phyloP scores from a whole-genome alignment of 2,329 filamentous ascomycete species.

The Hymenoscyphus fraxineus region DNA sequence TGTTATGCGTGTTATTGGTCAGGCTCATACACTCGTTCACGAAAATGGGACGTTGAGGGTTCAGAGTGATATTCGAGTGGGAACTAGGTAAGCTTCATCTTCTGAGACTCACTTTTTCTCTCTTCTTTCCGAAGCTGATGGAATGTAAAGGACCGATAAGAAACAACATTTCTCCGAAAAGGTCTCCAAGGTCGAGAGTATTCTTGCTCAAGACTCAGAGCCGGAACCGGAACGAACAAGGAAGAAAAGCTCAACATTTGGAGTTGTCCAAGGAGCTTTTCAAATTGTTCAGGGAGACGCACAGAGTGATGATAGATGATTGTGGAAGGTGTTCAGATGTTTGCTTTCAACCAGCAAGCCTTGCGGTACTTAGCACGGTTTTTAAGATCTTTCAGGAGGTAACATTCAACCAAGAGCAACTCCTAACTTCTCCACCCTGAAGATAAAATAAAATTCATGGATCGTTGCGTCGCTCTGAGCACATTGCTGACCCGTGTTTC shows the following conservation, averaged over 20 bases:
- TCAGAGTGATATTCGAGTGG: constrained; percentile 84
- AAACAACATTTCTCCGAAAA: constrained; percentile 13
- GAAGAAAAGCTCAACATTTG: constrained; percentile 7
- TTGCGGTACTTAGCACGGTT: too few species aligned
- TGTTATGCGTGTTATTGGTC: constrained; percentile 80
- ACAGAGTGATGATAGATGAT: constrained; percentile 7
- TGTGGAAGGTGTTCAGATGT: not conserved
- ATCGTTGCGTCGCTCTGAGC: not conserved
- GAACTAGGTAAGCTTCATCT: constrained; percentile 52
- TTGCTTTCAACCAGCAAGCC: too few species aligned
- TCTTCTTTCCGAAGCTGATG: not conserved
- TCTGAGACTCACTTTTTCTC: not conserved
- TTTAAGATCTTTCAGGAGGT: too few species aligned
- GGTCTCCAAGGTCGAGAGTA: constrained; percentile 11
- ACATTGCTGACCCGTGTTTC: not conserved
- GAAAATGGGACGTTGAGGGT: constrained; percentile 73
- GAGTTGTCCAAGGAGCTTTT: not conserved
- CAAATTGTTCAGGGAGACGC: not conserved
- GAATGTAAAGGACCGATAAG: constrained; percentile 8
- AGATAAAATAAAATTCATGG: not conserved
- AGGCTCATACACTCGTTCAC: constrained; percentile 77
- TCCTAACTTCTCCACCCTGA: not conserved
- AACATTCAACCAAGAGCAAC: not conserved
- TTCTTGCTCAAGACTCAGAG: constrained; percentile 5
- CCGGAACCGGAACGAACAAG: not conserved